Percentiles rank a stretch among this genome's conserved stretches.
These are phyloP conservation scores for Rhizopus sp. DNA, from an alignment of 371 early-diverging fungal species.

Conservation along the genomic window DNA sequence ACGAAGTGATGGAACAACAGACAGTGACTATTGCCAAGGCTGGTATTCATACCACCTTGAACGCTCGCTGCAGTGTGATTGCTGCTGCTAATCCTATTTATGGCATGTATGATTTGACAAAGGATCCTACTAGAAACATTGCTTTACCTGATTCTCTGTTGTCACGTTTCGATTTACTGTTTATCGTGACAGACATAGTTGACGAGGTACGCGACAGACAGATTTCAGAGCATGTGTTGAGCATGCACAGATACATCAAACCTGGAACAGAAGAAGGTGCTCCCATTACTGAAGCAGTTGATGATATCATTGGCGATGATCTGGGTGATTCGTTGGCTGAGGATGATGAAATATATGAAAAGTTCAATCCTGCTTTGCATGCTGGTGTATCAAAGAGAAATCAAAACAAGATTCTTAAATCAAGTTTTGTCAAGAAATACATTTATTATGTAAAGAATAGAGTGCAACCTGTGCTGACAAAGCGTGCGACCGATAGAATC, in stretches of 20 bases:
- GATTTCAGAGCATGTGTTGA: slow-evolving; percentile 90
- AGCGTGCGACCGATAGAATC: slow-evolving; percentile 79
- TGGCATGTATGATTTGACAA: slow-evolving; percentile 84
- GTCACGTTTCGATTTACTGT: slow-evolving; percentile 98
- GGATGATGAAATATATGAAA: slow-evolving; percentile 73
- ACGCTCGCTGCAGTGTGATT: slow-evolving; percentile 98
- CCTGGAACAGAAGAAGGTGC: slow-evolving; percentile 87
- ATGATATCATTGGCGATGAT: slow-evolving; percentile 57
- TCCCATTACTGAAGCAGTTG: slow-evolving; percentile 65
- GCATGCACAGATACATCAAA: slow-evolving; percentile 91
- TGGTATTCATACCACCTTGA: slow-evolving; percentile 97
- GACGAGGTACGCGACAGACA: slow-evolving; percentile 84
- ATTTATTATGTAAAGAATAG: slow-evolving; percentile 83
- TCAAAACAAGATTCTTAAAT: slow-evolving; percentile 64
- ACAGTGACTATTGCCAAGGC: slow-evolving; percentile 98
- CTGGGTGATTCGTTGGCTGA: slow-evolving; percentile 50
- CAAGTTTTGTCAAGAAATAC: slow-evolving; percentile 81
- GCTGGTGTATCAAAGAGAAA: slow-evolving; percentile 53
- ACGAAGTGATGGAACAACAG: slow-evolving; percentile 99
- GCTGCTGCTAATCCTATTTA: slow-evolving; percentile 99
- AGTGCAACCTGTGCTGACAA: slow-evolving; percentile 70
- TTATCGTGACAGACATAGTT: slow-evolving; percentile 94
- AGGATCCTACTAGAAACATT: slow-evolving; percentile 93
- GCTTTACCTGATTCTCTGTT: slow-evolving; percentile 97
- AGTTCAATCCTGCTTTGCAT: slow-evolving; percentile 74